These are phyloP conservation scores for Aspergillus sp. DNA, from an alignment of 2,329 filamentous ascomycete species.

Conservation along the genomic window DNA sequence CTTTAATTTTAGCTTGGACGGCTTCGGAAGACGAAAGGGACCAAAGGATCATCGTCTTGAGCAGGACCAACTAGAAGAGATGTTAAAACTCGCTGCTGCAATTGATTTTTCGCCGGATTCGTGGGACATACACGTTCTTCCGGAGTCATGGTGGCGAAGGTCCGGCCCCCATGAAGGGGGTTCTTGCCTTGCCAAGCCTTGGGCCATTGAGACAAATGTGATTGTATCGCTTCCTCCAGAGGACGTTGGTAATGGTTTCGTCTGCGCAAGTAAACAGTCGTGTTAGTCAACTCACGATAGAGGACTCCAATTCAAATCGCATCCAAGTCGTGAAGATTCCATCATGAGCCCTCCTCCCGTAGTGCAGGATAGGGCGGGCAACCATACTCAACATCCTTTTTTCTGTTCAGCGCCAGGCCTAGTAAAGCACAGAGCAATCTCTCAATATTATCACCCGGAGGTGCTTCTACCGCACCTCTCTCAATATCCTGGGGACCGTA, in stretches of 20 bases:
- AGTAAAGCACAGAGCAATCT: conserved; percentile 82
- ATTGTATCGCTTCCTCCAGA: conserved; percentile 81
- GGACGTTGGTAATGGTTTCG: conserved; percentile 87
- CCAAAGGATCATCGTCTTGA: conserved; percentile 81
- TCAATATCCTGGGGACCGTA: conserved; percentile 95
- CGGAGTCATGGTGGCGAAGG: conserved; percentile 74
- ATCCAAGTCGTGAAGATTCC: not conserved
- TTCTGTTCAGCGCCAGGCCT: conserved; percentile 83
- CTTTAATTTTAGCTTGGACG: conserved; percentile 71
- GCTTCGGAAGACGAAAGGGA: conserved; percentile 78
- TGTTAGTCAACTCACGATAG: conserved; percentile 19
- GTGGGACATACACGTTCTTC: conserved; percentile 61
- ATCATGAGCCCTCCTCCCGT: conserved; percentile 2
- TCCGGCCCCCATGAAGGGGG: conserved; percentile 69
- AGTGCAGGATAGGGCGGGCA: conserved; percentile 8
- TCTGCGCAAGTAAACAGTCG: conserved; percentile 42
- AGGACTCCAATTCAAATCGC: not conserved
- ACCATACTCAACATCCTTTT: conserved; percentile 95
- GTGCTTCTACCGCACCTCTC: conserved; percentile 65
- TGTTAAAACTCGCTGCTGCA: conserved; percentile 3
- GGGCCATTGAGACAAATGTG: conserved; percentile 84
- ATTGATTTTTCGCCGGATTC: not conserved
- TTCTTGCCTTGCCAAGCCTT: conserved; percentile 73
- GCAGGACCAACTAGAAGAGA: conserved; percentile 60
- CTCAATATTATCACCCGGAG: conserved; percentile 79